Percentiles rank a stretch among this genome's conserved stretches.
Conservation (phyloP, 352 stramenopile species). For the Phytopythium montanum region DNA sequence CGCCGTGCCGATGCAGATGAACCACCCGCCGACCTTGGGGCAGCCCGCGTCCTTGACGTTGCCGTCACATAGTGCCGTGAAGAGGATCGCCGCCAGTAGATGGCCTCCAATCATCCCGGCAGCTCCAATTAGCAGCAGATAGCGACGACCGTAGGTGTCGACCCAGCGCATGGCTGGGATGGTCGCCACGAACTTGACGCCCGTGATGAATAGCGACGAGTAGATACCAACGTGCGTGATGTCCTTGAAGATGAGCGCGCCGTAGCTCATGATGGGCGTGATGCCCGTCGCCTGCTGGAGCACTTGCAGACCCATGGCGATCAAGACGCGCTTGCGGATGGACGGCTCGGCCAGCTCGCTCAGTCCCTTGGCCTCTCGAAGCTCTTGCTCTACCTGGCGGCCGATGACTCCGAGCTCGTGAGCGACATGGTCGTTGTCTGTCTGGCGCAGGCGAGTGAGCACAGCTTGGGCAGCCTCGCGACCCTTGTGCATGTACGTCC, state of each 20-base stretch:
- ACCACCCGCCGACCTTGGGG: constrained; percentile 15
- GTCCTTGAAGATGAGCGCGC: constrained; percentile 8
- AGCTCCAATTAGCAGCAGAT: constrained; percentile 16
- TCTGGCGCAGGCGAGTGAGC: constrained; percentile 31
- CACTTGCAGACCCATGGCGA: constrained; percentile 20
- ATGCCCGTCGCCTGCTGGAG: constrained; percentile 28
- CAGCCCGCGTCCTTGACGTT: constrained; percentile 9
- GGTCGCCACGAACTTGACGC: constrained; percentile 12
- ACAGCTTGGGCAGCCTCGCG: constrained; percentile 23
- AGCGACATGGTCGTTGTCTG: constrained; percentile 22
- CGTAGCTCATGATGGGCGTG: constrained; percentile 28
- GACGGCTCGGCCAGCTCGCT: constrained; percentile 22
- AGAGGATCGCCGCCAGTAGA: constrained; percentile 16
- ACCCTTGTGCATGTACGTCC: constrained; percentile 25
- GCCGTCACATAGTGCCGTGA: constrained; percentile 22
- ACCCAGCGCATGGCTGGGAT: constrained; percentile 18
- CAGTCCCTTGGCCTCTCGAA: constrained; percentile 13
- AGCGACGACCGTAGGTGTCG: constrained; percentile 13
- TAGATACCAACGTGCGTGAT: constrained; percentile 11
- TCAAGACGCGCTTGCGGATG: constrained; percentile 21
- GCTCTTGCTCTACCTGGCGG: constrained; percentile 24
- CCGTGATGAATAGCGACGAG: constrained; percentile 8
- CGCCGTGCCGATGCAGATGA: constrained; percentile 21
- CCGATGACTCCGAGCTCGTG: constrained; percentile 32
- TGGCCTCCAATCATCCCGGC: constrained; percentile 23